Evolutionary conservation across 1,139 yeast species (phyloP).

Genomic region (Taiozyma sp.): DNA sequence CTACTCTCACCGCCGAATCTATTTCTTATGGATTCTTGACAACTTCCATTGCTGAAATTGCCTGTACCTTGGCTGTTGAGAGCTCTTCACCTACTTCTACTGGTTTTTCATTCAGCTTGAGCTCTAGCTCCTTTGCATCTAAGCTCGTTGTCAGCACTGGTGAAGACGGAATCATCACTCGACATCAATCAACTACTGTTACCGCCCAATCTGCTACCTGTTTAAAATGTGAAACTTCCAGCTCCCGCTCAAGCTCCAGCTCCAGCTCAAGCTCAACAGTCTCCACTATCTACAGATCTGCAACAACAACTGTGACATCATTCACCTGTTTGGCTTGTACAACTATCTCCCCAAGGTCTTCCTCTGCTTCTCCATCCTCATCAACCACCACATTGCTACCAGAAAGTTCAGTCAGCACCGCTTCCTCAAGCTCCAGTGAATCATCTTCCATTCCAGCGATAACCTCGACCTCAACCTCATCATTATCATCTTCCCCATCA

Average conservation of each 20-base stretch:
- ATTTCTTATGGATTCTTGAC: neutral
- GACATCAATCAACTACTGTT: neutral
- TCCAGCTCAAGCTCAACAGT: neutral
- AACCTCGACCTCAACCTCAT: neutral
- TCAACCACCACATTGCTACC: neutral
- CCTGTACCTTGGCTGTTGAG: neutral
- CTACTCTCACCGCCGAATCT: constrained; percentile 5
- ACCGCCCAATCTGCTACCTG: neutral
- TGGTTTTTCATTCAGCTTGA: neutral
- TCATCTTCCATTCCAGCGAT: neutral
- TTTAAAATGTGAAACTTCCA: neutral
- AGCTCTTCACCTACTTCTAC: neutral
- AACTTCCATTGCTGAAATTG: neutral
- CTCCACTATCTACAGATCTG: neutral
- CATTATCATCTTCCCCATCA: neutral
- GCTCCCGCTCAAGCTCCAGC: neutral
- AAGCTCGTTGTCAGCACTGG: neutral
- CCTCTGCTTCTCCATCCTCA: neutral
- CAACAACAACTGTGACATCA: neutral
- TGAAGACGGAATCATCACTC: neutral
- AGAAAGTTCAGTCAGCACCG: neutral
- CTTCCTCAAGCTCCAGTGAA: neutral
- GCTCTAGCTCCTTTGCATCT: neutral
- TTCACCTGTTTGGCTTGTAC: neutral
- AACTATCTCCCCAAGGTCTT: neutral